A percentile compares a stretch with the other conserved stretches of the same genome.
phyloP scores from a whole-genome alignment of 2,329 filamentous ascomycete genomes.

The Colletotrichum shisoi region DNA sequence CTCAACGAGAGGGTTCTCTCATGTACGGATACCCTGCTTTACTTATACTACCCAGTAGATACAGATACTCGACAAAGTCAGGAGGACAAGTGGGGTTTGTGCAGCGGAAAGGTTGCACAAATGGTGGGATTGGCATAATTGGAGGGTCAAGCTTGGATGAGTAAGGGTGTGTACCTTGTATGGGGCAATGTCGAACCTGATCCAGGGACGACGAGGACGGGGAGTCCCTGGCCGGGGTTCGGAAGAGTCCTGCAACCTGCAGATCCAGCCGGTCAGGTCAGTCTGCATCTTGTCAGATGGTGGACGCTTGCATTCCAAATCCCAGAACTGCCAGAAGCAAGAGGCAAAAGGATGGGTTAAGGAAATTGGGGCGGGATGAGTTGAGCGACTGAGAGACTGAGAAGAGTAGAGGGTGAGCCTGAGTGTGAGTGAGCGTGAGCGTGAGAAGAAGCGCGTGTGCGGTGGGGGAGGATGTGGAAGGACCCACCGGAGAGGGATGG shows the following conservation, averaged over 20 bases:
- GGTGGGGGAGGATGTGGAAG: conserved; percentile 7
- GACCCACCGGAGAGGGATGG: neutral
- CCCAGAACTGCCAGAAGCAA: neutral
- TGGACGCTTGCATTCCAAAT: neutral
- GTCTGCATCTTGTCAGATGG: neutral
- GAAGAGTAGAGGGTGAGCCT: too few species aligned
- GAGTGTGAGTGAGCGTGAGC: neutral
- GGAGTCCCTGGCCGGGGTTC: conserved; percentile 3
- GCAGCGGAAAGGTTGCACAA: conserved; percentile 27
- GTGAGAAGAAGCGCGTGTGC: neutral
- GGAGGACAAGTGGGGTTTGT: neutral
- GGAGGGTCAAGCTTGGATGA: conserved; percentile 23
- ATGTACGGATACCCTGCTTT: conserved; percentile 9
- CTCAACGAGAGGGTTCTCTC: neutral
- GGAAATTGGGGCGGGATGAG: neutral
- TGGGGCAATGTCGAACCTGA: conserved; percentile 3
- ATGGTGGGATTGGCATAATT: conserved; percentile 36
- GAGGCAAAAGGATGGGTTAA: neutral
- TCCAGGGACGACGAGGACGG: conserved; percentile 2
- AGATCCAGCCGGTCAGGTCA: neutral
- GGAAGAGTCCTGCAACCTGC: neutral
- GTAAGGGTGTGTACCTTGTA: too few species aligned
- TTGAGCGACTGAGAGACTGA: neutral
- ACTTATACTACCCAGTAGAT: neutral
- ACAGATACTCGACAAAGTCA: neutral